Evolutionary conservation across 495 filamentous ascomycete species (phyloP).

Genomic region (Annulohypoxylon maeteangense): DNA sequence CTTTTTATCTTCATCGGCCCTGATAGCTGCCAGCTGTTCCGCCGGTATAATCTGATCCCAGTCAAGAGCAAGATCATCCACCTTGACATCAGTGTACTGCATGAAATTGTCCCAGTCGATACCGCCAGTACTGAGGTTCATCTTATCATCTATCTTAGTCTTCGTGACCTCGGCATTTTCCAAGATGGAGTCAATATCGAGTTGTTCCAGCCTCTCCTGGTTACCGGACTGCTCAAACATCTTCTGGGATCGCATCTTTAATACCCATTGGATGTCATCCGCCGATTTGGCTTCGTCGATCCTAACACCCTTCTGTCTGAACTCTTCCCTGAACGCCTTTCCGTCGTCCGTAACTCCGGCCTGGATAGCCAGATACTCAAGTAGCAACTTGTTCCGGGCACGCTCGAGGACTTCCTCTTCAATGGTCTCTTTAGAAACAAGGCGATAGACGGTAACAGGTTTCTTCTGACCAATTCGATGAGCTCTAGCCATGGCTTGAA

Average conservation of each 20-base stretch:
- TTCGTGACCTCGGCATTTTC: constrained; percentile 96
- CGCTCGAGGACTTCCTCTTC: constrained; percentile 97
- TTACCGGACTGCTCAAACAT: constrained; percentile 98
- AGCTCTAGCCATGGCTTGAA: constrained; percentile 98
- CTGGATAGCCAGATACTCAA: constrained; percentile 98
- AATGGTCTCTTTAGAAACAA: constrained; percentile 97
- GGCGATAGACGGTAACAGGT: constrained; percentile 92
- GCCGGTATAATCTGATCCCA: constrained; percentile 99
- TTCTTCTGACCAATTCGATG: constrained; percentile 97
- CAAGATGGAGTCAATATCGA: constrained; percentile 98
- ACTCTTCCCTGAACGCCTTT: constrained; percentile 72
- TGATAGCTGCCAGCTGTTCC: constrained; percentile 86
- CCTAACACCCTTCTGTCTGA: constrained; percentile 64
- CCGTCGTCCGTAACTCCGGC: constrained; percentile 94
- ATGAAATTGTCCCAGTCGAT: constrained; percentile 96
- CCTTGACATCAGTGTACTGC: constrained; percentile 92
- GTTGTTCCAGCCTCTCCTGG: constrained; percentile 93
- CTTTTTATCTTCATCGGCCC: constrained; percentile 85
- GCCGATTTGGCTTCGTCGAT: constrained; percentile 82
- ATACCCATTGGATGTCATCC: constrained; percentile 90
- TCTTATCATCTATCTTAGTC: constrained; percentile 79
- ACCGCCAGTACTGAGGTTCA: constrained; percentile 72
- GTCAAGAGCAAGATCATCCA: constrained; percentile 79
- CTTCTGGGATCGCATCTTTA: constrained; percentile 92
- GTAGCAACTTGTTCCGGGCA: constrained; percentile 95